These are phyloP conservation scores for Choiromyces venosus DNA, from an alignment of 495 filamentous ascomycete genomes.

Conservation along the genomic window DNA sequence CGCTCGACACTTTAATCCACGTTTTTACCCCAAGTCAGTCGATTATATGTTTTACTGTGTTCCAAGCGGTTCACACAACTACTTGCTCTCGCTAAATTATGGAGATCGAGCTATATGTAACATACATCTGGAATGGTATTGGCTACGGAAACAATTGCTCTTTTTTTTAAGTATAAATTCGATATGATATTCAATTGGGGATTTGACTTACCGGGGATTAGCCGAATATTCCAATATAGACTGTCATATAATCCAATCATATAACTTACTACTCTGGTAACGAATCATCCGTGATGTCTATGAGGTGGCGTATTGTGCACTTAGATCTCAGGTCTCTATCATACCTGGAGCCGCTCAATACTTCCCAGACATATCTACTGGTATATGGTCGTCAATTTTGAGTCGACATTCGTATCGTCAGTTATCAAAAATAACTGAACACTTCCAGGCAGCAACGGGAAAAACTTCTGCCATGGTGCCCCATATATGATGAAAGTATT, in stretches of 20 bases:
- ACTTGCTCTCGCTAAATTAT: neutral
- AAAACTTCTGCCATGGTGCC: no score
- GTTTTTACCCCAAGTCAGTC: neutral
- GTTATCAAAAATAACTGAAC: no score
- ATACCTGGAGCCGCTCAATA: neutral
- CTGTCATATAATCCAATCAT: neutral
- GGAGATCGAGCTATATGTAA: neutral
- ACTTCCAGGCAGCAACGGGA: no score
- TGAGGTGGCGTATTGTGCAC: neutral
- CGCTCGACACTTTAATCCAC: neutral
- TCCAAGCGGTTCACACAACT: neutral
- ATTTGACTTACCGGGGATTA: neutral
- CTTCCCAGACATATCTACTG: neutral
- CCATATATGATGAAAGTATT: no score
- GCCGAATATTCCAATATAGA: neutral
- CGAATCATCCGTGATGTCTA: neutral
- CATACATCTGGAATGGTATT: neutral
- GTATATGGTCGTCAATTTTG: neutral
- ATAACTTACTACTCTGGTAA: neutral
- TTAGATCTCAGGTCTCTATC: neutral
- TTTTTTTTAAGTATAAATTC: neutral
- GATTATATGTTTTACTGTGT: neutral
- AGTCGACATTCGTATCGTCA: neutral
- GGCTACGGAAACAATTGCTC: neutral
- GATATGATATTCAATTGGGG: neutral